Evolutionary conservation across 2,329 filamentous ascomycete genomes (phyloP), one percentile per base, ranked within the genome.

Genomic region (Periconia sp.): DNA sequence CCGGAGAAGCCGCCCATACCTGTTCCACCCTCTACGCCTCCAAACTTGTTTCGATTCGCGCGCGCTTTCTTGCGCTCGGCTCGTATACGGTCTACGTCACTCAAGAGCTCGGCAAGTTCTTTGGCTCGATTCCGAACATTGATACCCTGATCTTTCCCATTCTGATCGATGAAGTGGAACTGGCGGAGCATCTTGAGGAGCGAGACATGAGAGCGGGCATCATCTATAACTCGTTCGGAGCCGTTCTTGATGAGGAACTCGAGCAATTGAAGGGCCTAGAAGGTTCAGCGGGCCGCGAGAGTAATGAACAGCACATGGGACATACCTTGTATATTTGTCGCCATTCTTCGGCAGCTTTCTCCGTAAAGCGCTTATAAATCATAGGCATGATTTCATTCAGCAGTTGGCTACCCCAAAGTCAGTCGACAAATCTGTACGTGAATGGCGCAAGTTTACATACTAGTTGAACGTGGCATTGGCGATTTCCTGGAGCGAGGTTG

Each of bases 321-420:
- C 53, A 67, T 57, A 91, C 89, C 81, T 99, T 99, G 84, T 99
- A 99, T 71, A 99, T 99, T 76, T 99, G 94, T 63, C 94, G 86
- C 94, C 94, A 99, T 78, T 99, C 94, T 74, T 99, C 94, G 52
- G 94, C 93, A 8, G 92, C 84, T 81, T 99, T 99, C 74, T 99
- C 94, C 56, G 94, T 99, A 76, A 99, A 99, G 61, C 94, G 90
- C 70, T 95, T 94, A 81, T 99, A 99, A 71, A 99, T 96, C 91
- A 99, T 94, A 62, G 94, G 94, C 94, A 99, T 99, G 73, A 99
- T 97, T 76, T 99, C 94, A 76, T 97, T 97, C 53, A 99, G 86
- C 49, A 92, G 85, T 85, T 96, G 92, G 74, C 93, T 97, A 71
- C 53, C 41, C 7, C 17, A 45, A n/a, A 37, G 66, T 73, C 52